phyloP scores from a whole-genome alignment of 2,329 filamentous ascomycete species.

The Capronia epimyces region DNA sequence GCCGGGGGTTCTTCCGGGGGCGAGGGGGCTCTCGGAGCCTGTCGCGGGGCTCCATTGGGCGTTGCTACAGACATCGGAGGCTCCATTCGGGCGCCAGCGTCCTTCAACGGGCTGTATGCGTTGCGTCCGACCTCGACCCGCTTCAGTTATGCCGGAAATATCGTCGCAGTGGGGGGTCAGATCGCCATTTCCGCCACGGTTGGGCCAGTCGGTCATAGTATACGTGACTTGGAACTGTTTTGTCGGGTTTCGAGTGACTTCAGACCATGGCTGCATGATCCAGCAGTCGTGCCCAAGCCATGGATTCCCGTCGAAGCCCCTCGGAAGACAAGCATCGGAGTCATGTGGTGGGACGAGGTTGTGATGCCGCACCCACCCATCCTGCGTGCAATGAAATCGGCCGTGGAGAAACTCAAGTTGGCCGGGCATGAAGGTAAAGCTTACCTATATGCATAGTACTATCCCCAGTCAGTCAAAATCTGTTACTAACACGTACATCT shows the following conservation, averaged over 20 bases:
- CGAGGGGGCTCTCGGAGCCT: constrained; percentile 47
- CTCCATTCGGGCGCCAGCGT: constrained; percentile 47
- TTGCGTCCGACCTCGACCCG: constrained; percentile 32
- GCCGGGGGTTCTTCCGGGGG: constrained; percentile 49
- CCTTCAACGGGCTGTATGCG: constrained; percentile 47
- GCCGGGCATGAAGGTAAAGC: constrained; percentile 10
- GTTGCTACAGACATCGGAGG: constrained; percentile 53
- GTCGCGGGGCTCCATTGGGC: constrained; percentile 46
- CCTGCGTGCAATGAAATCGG: constrained; percentile 42
- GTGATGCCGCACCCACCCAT: constrained; percentile 63
- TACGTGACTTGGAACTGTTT: constrained; percentile 45
- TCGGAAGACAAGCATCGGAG: constrained; percentile 48
- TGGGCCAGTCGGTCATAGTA: constrained; percentile 51
- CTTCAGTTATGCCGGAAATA: too few relatives aligned
- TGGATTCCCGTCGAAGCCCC: constrained; percentile 39
- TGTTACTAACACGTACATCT: too few relatives aligned
- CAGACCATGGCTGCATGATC: constrained; percentile 51
- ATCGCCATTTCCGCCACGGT: constrained; percentile 43
- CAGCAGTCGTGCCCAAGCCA: constrained; percentile 46
- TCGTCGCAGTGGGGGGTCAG: constrained; percentile 3
- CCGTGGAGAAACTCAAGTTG: constrained; percentile 40
- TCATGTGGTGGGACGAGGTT: constrained; percentile 60
- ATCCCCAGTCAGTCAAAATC: too few relatives aligned
- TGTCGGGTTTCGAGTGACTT: constrained; percentile 37
- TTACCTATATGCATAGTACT: too few relatives aligned